Percentiles rank a stretch among this genome's conserved stretches.
These are phyloP conservation scores for Leccinum huronense DNA, from an alignment of 1,284 basidiomycete species.

Conservation along the genomic window DNA sequence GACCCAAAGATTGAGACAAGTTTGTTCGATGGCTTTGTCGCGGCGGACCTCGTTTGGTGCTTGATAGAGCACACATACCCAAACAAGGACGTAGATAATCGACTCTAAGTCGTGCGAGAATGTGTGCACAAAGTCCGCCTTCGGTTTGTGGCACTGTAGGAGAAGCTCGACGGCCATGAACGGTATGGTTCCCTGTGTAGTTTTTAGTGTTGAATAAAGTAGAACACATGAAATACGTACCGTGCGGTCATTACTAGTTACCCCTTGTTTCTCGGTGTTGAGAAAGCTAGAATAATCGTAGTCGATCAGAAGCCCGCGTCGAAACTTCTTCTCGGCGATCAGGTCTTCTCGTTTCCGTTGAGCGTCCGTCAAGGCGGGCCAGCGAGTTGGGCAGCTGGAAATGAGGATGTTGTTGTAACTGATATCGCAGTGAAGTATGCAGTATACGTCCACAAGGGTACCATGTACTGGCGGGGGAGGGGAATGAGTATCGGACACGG, in stretches of 20 bases:
- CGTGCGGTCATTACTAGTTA: not conserved
- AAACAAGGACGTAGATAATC: not conserved
- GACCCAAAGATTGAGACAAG: not conserved
- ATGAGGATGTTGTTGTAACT: not conserved
- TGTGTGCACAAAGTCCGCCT: not conserved
- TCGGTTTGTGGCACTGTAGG: not conserved
- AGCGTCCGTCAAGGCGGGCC: not conserved
- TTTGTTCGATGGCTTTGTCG: not conserved
- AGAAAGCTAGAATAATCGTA: not conserved
- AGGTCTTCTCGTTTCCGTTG: not conserved
- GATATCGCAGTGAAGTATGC: not conserved
- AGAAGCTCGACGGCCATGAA: constrained; percentile 2
- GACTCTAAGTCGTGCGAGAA: not conserved
- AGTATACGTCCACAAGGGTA: not conserved
- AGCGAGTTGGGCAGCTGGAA: not conserved
- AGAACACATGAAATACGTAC: not conserved
- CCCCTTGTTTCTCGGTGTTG: not conserved
- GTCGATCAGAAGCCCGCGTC: not conserved
- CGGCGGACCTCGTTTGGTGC: not conserved
- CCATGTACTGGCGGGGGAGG: not conserved
- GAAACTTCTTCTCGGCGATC: not conserved
- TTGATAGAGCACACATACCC: not conserved
- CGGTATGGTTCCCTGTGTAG: not conserved
- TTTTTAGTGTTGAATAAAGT: not conserved
- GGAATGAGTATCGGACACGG: not conserved